phyloP scores from a whole-genome alignment of 169 alveolate species.

The Eimeria maxima region DNA sequence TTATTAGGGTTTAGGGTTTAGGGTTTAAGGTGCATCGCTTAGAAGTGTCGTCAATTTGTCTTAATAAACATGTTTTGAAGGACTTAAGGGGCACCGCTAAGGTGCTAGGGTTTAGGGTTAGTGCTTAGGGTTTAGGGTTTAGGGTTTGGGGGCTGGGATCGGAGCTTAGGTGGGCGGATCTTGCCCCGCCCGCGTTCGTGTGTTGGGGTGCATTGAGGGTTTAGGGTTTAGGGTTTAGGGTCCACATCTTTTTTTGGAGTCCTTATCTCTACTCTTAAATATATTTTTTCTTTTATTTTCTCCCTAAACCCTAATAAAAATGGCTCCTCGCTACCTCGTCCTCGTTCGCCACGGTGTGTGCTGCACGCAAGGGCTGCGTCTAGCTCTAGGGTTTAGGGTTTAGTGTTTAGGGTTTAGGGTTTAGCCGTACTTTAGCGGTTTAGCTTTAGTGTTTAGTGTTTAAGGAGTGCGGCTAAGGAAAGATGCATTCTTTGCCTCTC shows the following conservation, averaged over 20 bases:
- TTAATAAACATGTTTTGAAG: no score
- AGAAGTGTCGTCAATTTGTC: no score
- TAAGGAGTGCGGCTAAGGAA: background rate
- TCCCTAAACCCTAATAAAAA: background rate
- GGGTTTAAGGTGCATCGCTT: background rate
- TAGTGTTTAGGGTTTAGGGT: background rate
- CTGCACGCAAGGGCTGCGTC: background rate
- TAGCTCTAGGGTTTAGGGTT: background rate
- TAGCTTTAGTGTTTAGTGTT: background rate
- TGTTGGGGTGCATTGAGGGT: constrained; percentile 11
- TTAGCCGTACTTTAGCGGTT: background rate
- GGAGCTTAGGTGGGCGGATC: background rate
- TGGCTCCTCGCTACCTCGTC: background rate
- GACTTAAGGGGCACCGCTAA: no score
- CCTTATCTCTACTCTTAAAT: no score
- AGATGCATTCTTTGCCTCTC: no score
- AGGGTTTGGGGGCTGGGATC: background rate
- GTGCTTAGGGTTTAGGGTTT: background rate
- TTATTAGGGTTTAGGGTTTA: constrained; percentile 7
- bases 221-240: constrained; percentile 14
- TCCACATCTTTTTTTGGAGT: background rate
- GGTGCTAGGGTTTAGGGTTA: background rate
- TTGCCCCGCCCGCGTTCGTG: constrained; percentile 1
- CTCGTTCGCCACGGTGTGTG: constrained; percentile 3
- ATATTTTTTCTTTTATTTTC: background rate